A percentile compares a stretch with the other conserved stretches of the same genome.
phyloP scores from a whole-genome alignment of 345 rosid species.

The Lepidium sativum region DNA sequence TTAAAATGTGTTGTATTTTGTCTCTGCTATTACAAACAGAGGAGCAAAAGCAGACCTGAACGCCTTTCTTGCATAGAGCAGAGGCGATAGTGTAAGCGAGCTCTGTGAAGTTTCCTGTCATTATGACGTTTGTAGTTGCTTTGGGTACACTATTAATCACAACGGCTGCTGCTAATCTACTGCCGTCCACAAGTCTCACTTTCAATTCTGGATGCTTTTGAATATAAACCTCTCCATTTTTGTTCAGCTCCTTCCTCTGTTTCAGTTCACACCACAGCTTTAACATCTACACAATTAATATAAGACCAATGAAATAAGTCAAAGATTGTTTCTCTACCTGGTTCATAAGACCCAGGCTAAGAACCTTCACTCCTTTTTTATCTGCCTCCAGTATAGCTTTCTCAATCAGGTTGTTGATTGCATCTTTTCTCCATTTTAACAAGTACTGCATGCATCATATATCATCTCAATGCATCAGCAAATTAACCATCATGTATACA shows the following conservation, averaged over 20 bases:
- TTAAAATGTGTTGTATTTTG: no score
- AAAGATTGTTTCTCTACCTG: slow-evolving; percentile 19
- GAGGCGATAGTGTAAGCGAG: slow-evolving; percentile 31
- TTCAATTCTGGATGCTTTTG: slow-evolving; percentile 35
- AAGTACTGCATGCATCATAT: slow-evolving; percentile 25
- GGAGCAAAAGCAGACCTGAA: slow-evolving; percentile 16
- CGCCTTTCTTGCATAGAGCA: slow-evolving; percentile 34
- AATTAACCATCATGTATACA: not conserved
- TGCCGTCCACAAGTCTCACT: slow-evolving; percentile 51
- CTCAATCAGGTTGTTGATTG: slow-evolving; percentile 36
- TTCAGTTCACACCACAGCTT: not conserved
- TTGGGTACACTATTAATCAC: slow-evolving; percentile 39
- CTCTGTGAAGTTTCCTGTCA: slow-evolving; percentile 41
- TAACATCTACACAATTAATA: not conserved
- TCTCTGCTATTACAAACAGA: not conserved
- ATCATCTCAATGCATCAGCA: not conserved
- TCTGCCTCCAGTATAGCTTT: slow-evolving; percentile 37
- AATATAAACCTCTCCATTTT: slow-evolving; percentile 38
- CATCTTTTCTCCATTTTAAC: slow-evolving; percentile 27
- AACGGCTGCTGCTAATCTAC: slow-evolving; percentile 42
- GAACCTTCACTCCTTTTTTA: slow-evolving; percentile 29
- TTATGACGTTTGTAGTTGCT: slow-evolving; percentile 28
- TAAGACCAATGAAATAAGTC: not conserved
- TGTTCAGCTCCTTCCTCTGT: slow-evolving; percentile 46
- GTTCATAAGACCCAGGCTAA: slow-evolving; percentile 39